Conservation (phyloP, 2,329 filamentous ascomycete genomes). For the Monosporascus ibericus region DNA sequence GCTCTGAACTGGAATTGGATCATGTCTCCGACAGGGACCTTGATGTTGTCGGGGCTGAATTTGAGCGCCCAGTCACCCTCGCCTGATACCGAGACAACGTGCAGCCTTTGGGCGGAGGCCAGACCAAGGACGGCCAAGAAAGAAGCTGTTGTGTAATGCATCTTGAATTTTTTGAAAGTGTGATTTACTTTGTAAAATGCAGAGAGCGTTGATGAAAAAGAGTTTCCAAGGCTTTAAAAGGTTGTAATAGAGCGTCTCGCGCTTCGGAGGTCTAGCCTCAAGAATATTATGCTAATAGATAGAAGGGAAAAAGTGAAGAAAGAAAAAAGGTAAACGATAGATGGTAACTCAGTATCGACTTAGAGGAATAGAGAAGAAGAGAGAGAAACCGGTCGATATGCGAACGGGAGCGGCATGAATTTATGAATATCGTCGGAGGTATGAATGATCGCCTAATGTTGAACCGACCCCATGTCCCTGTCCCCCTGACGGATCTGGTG, state of each 20-base stretch:
- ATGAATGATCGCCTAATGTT: constrained; percentile 32
- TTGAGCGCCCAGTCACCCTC: constrained; percentile 47
- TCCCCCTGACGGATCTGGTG: constrained; percentile 1
- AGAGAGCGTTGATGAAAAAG: constrained; percentile 12
- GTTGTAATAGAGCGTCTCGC: constrained; percentile 35
- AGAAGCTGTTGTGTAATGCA: constrained; percentile 45
- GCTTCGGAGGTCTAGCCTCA: constrained; percentile 46
- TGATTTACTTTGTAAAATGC: constrained; percentile 11
- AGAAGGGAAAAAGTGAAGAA: constrained; percentile 13
- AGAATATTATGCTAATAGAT: constrained; percentile 18
- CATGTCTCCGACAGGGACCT: constrained; percentile 55
- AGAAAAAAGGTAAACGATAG: constrained; percentile 18
- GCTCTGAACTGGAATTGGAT: constrained; percentile 62
- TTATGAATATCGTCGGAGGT: constrained; percentile 30
- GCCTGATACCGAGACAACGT: constrained; percentile 59
- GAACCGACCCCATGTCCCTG: constrained; percentile 20
- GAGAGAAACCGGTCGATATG: constrained; percentile 17
- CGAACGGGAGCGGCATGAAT: constrained; percentile 31
- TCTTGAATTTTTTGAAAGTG: constrained; percentile 30
- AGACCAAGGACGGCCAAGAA: constrained; percentile 41
- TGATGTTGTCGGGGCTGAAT: constrained; percentile 62
- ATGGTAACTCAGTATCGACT: constrained; percentile 17
- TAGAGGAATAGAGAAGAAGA: constrained; percentile 21
- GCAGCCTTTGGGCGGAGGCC: constrained; percentile 37
- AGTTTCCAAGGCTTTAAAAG: constrained; percentile 21